Percentiles rank a stretch among this genome's conserved stretches.
Evolutionary conservation across 257 asterid genomes (phyloP).

Genomic region (Lycium barbarum): DNA sequence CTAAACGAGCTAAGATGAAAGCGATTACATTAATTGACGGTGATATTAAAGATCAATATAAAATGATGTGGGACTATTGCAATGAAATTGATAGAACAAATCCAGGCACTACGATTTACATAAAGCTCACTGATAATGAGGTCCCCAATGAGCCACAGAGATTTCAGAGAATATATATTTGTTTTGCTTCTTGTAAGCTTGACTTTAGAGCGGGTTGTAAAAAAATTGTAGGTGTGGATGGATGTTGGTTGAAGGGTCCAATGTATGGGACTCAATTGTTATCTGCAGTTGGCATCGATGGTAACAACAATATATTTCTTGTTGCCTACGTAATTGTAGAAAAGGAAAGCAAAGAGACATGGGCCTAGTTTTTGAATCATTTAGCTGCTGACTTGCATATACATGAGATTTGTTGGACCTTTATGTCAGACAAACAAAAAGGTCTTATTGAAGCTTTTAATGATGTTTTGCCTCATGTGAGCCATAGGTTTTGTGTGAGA

Average conservation of each 20-base stretch:
- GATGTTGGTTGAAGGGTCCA: no score
- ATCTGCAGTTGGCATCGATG: no score
- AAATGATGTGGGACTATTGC: neutral
- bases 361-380: no score
- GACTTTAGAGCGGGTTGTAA: neutral
- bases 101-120: neutral
- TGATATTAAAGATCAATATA: neutral
- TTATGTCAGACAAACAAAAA: conserved; percentile 36
- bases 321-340: no score
- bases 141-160: neutral
- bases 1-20: neutral
- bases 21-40: neutral
- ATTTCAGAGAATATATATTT: neutral
- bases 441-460: conserved; percentile 25
- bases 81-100: neutral
- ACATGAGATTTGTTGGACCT: neutral
- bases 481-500: no score
- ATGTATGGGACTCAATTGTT: no score
- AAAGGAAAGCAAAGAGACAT: no score
- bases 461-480: neutral
- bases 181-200: neutral
- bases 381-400: no score
- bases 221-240: no score
- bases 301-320: no score
- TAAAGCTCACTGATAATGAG: neutral